Evolutionary conservation across 2,329 filamentous ascomycete genomes (phyloP).

Genomic region (Epicoccum sorghinum): DNA sequence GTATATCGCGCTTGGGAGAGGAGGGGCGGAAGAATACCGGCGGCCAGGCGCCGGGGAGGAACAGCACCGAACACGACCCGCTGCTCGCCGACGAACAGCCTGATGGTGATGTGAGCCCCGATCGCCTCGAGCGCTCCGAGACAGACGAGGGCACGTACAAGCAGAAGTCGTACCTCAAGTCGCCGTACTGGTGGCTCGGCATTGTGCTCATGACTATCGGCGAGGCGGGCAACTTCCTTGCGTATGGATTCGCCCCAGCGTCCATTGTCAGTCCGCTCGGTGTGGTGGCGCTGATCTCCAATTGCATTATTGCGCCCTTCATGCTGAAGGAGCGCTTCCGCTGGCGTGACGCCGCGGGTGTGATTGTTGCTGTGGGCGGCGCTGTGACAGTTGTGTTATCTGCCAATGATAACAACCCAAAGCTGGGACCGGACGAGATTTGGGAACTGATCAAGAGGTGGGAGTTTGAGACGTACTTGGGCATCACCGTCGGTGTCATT

Average conservation of each 20-base stretch:
- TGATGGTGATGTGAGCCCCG: background rate
- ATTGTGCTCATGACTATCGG: conserved; percentile 91
- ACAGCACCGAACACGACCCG: conserved; percentile 8
- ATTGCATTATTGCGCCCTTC: conserved; percentile 93
- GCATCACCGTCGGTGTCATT: conserved; percentile 76
- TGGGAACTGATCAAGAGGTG: conserved; percentile 85
- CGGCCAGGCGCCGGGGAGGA: conserved; percentile 3
- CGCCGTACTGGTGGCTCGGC: conserved; percentile 95
- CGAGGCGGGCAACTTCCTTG: conserved; percentile 94
- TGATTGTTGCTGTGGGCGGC: conserved; percentile 83
- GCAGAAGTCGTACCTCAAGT: conserved; percentile 79
- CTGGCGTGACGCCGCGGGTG: conserved; percentile 82
- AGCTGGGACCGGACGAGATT: conserved; percentile 87
- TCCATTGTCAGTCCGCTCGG: conserved; percentile 96
- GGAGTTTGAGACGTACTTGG: conserved; percentile 91
- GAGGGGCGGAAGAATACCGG: conserved; percentile 28
- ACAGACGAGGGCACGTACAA: conserved; percentile 47
- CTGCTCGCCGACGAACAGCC: background rate
- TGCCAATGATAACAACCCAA: conserved; percentile 86
- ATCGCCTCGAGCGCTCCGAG: background rate
- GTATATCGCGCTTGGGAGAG: conserved; percentile 45
- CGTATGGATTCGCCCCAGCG: conserved; percentile 95
- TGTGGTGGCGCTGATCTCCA: conserved; percentile 95
- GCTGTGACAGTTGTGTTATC: conserved; percentile 93
- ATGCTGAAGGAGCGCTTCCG: conserved; percentile 93